Conservation (phyloP, 1,284 basidiomycete species). For the Pyrrhoderma lamaoense region DNA sequence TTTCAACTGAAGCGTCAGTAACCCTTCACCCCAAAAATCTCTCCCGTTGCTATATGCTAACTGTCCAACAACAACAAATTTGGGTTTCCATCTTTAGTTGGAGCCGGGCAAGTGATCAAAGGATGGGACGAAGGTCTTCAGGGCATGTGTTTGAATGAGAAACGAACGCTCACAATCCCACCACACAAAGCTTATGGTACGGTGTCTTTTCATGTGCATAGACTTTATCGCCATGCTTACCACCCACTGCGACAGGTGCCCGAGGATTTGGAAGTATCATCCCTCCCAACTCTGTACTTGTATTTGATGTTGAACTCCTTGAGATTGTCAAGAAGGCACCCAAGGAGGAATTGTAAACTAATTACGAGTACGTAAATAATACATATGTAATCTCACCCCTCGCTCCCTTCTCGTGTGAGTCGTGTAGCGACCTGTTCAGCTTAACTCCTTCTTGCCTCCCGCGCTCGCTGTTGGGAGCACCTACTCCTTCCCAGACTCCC, state of each 20-base stretch:
- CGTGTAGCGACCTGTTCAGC: too few relatives aligned
- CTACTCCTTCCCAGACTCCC: too few relatives aligned
- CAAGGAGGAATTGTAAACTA: conserved; percentile 26
- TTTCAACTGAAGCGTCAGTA: conserved; percentile 60
- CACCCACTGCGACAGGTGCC: conserved; percentile 40
- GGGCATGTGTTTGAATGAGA: conserved; percentile 87
- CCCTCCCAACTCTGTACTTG: conserved; percentile 75
- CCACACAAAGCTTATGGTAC: conserved; percentile 72
- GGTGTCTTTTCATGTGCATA: conserved; percentile 25
- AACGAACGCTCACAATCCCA: conserved; percentile 87
- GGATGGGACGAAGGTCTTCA: conserved; percentile 77
- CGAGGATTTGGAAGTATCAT: conserved; percentile 75
- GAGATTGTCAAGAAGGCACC: conserved; percentile 36
- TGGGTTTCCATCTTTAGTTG: conserved; percentile 44
- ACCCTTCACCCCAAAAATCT: too few relatives aligned
- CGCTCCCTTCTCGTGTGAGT: too few relatives aligned
- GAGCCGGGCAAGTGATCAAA: conserved; percentile 72
- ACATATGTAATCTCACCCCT: too few relatives aligned
- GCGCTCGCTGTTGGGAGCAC: too few relatives aligned
- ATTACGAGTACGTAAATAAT: too few relatives aligned
- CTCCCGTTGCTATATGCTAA: too few relatives aligned
- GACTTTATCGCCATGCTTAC: not conserved
- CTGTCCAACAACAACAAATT: not conserved
- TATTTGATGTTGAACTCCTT: conserved; percentile 84
- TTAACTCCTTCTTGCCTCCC: too few relatives aligned